phyloP scores from a whole-genome alignment of 139 green algal species.

The Gonium pectorale region DNA sequence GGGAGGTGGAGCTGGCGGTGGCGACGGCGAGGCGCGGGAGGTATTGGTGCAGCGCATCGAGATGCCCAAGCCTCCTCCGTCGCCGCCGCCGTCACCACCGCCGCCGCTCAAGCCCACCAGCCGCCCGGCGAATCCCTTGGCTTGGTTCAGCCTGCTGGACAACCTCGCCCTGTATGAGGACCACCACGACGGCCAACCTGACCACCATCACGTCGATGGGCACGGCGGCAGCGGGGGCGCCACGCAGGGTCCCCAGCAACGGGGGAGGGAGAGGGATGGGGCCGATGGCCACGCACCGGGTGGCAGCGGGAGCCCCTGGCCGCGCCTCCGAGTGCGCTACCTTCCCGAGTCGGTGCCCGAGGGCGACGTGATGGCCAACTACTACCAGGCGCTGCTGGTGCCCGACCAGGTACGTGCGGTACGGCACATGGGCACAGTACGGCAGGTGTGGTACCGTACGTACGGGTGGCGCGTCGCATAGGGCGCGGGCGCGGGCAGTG shows the following conservation, averaged over 20 bases:
- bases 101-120: too few species aligned
- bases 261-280: neutral
- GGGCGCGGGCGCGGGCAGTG: too few species aligned
- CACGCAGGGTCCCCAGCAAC: neutral
- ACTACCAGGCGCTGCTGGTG: conserved; percentile 12
- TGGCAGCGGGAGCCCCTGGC: neutral
- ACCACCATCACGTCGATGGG: neutral
- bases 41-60: conserved; percentile 18
- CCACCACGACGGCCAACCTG: too few species aligned
- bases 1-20: neutral
- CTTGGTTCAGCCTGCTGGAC: conserved; percentile 30
- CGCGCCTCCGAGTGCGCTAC: conserved; percentile 15
- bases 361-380: conserved; percentile 9
- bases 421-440: neutral
- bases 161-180: conserved; percentile 10
- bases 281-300: too few species aligned
- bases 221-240: neutral
- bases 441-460: too few species aligned
- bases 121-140: too few species aligned
- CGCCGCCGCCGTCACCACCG: neutral
- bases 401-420: conserved; percentile 18
- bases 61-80: neutral
- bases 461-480: too few species aligned
- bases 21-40: neutral
- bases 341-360: neutral